Evolutionary conservation across 2,329 filamentous ascomycete genomes (phyloP).

Genomic region (Cladosporium halotolerans): DNA sequence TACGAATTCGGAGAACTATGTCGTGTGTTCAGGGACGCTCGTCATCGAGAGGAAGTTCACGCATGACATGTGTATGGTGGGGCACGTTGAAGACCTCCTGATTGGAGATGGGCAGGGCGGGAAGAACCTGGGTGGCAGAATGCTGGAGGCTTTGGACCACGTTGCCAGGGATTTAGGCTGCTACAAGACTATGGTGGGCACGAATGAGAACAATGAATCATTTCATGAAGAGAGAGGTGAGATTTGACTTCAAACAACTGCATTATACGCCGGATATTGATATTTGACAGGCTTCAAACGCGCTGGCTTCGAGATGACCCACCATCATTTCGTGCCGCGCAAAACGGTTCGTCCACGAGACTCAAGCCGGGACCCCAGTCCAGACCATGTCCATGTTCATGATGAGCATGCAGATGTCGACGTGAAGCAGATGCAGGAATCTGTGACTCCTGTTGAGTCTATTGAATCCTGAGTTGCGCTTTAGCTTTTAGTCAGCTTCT

Average conservation of each 20-base stretch:
- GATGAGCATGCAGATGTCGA: background rate
- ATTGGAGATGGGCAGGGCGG: constrained; percentile 18
- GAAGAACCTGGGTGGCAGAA: constrained; percentile 21
- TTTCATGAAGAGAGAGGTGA: constrained; percentile 17
- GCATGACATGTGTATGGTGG: constrained; percentile 11
- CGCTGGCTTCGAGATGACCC: constrained; percentile 12
- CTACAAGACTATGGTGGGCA: constrained; percentile 17
- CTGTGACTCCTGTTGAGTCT: background rate
- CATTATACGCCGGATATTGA: background rate
- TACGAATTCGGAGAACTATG: constrained; percentile 12
- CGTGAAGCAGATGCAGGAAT: background rate
- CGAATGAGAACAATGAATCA: constrained; percentile 17
- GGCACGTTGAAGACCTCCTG: constrained; percentile 20
- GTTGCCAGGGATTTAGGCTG: constrained; percentile 18
- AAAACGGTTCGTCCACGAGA: background rate
- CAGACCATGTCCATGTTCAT: background rate
- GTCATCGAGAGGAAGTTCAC: constrained; percentile 20
- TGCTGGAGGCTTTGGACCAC: constrained; percentile 18
- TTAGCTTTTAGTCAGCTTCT: background rate
- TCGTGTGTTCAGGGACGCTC: constrained; percentile 20
- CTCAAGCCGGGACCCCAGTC: constrained; percentile 6
- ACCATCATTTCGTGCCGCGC: constrained; percentile 8
- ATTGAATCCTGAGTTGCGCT: background rate
- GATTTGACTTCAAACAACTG: background rate
- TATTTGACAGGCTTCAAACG: constrained; percentile 10